Evolutionary conservation across 169 alveolate species (phyloP).

Genomic region (Plasmodium malariae): DNA sequence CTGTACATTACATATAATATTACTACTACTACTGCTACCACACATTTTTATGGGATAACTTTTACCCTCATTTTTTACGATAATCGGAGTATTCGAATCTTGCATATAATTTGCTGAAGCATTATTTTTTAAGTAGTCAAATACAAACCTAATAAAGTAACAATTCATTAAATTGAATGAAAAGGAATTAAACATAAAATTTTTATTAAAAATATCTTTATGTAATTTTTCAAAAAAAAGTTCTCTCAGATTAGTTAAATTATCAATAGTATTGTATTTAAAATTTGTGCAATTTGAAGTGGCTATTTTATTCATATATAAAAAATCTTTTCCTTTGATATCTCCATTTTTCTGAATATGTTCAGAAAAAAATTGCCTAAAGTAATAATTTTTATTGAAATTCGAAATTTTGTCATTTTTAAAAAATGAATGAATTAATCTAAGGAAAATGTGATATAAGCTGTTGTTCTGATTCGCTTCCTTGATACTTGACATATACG

Average conservation of each 20-base stretch:
- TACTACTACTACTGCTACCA: not conserved
- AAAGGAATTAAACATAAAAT: slow-evolving; percentile 37
- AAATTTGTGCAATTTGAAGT: not conserved
- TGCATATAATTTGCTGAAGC: too few species aligned
- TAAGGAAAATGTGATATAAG: slow-evolving; percentile 20
- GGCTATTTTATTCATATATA: not conserved
- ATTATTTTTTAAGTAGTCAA: slow-evolving; percentile 10
- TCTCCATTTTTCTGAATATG: slow-evolving; percentile 2
- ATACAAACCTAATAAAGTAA: slow-evolving; percentile 16
- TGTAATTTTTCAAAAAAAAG: slow-evolving; percentile 21
- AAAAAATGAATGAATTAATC: slow-evolving; percentile 25
- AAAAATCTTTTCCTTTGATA: not conserved
- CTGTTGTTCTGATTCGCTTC: too few species aligned
- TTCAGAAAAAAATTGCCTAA: slow-evolving; percentile 8
- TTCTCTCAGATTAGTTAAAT: slow-evolving; percentile 26
- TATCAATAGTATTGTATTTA: slow-evolving; percentile 45
- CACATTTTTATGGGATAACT: too few species aligned
- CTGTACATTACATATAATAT: not conserved
- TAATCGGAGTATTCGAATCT: not conserved
- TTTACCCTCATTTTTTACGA: not conserved
- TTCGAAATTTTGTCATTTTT: slow-evolving; percentile 3
- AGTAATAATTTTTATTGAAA: slow-evolving; percentile 1
- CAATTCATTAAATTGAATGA: slow-evolving; percentile 63
- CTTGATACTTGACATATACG: too few species aligned
- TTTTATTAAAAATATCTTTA: slow-evolving; percentile 32